Conservation (phyloP, 1,284 basidiomycete species). For the Malassezia brasiliensis region DNA sequence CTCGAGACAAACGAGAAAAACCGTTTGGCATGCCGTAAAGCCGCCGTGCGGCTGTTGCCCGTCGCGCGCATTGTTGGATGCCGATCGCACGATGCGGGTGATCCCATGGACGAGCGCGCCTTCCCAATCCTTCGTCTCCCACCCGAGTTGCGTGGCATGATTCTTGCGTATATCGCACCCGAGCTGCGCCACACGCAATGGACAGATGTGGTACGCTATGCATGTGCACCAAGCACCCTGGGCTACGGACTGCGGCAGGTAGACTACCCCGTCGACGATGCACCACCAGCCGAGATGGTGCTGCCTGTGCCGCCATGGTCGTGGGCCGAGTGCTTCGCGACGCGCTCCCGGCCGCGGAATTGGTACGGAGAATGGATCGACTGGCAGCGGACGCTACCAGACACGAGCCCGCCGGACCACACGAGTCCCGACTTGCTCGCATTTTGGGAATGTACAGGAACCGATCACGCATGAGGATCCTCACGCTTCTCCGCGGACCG, state of each 20-base stretch:
- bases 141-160: conserved; percentile 2
- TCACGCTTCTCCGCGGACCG: background rate
- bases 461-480: background rate
- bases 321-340: conserved; percentile 11
- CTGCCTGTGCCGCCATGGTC: conserved; percentile 14
- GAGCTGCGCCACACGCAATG: conserved; percentile 5
- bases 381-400: background rate
- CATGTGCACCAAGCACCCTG: conserved; percentile 12
- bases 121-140: conserved; percentile 15
- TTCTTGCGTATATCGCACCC: background rate
- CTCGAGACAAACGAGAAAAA: conserved; percentile 3
- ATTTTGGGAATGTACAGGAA: conserved; percentile 15
- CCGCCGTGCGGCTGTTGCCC: background rate
- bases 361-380: conserved; percentile 15
- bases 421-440: conserved; percentile 6
- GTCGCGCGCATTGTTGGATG: conserved; percentile 12
- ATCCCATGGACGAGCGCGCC: too few relatives aligned
- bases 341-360: conserved; percentile 5
- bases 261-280: background rate
- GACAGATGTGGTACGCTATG: conserved; percentile 9
- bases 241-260: conserved; percentile 4
- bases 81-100: background rate
- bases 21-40: background rate
- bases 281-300: background rate
- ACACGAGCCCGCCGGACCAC: background rate